Base-by-base conservation (phyloP, 176 grass and related monocot species). In the Rhynchospora tenuis region DNA sequence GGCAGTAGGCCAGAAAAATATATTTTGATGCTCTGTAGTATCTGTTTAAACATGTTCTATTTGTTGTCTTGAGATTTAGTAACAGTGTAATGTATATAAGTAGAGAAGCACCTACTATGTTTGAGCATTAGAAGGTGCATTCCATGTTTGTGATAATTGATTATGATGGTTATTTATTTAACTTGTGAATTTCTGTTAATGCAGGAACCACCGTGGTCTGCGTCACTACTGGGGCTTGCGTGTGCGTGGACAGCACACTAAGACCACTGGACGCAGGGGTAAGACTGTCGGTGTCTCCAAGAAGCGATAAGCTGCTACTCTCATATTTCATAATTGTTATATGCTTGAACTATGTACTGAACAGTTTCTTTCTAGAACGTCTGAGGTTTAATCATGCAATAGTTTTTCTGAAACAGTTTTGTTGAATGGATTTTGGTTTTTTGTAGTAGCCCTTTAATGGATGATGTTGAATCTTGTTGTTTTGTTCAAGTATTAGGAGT, bases 201-300 rank as follows among this genome's bases (percentile, higher is more conserved):
- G 3, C 90, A 97, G 92, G 81, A 98, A 98, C 85, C 92, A 98
- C 80, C 92, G 89, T 84, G 95, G 92, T 77, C 90, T 98, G 22
- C 90, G 95, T 72, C 95, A 98, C 90, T 94, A 93, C 86, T 98
- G 95, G 95, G 95, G 95, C 28, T 87, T 98, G 31, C 92, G 92
- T 62, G 95, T 98, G 14, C 95, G 95, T 55, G 92, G 95, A 31
- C 95, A 98, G 87, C 95, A 94, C 84, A 98, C 95, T 61, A 94
- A 98, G 90, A 98, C 95, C 47, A 94, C 95, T 3, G 95, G 95
- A 4, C 88, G 95, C 73, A 92, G 92, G 84, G 95, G 95, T 86
- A 95, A 98, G 89, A 98, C 95, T 27, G 95, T 98, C 27, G 95
- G 89, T 93, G 95, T 98, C 50, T 98, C 95, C 45, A 95, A 94